Evolutionary conservation across 2,329 filamentous ascomycete species (phyloP).

Genomic region (Microdochium trichocladiopsis): DNA sequence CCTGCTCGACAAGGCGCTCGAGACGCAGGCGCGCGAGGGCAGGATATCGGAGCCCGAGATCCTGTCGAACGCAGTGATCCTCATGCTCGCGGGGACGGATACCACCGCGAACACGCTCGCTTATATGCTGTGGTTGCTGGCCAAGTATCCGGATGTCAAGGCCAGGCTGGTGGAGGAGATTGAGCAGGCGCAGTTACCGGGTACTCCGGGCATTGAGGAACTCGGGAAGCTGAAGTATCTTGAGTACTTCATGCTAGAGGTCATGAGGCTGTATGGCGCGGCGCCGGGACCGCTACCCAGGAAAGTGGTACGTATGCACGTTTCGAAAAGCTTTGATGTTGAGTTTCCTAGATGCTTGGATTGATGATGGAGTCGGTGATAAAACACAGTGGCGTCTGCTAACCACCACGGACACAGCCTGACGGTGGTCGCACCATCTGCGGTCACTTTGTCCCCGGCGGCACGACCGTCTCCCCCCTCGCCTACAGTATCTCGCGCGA

Average conservation of each 20-base stretch:
- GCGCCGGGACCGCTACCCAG: conserved; percentile 27
- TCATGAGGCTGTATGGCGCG: conserved; percentile 29
- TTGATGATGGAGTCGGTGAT: neutral
- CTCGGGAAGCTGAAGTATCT: conserved; percentile 26
- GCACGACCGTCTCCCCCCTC: conserved; percentile 28
- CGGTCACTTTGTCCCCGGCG: conserved; percentile 26
- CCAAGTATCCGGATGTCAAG: conserved; percentile 13
- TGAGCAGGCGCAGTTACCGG: conserved; percentile 12
- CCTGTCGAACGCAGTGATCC: conserved; percentile 21
- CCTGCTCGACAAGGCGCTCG: neutral
- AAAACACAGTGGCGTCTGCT: neutral
- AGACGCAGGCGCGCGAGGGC: neutral
- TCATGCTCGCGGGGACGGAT: conserved; percentile 34
- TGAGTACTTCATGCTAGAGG: conserved; percentile 31
- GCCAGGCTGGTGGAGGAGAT: conserved; percentile 22
- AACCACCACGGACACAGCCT: conserved; percentile 10
- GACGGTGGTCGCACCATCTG: conserved; percentile 22
- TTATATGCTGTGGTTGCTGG: conserved; percentile 31
- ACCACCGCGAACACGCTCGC: conserved; percentile 38
- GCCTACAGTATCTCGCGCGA: conserved; percentile 34
- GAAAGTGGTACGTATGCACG: conserved; percentile 10
- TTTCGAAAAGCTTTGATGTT: too few relatives aligned
- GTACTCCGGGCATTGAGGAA: conserved; percentile 13
- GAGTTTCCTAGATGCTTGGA: too few relatives aligned
- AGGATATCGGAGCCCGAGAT: conserved; percentile 18